Evolutionary conservation across 2,329 filamentous ascomycete genomes (phyloP), one percentile per base, ranked within the genome.

Genomic region (Hirsutella thompsonii): DNA sequence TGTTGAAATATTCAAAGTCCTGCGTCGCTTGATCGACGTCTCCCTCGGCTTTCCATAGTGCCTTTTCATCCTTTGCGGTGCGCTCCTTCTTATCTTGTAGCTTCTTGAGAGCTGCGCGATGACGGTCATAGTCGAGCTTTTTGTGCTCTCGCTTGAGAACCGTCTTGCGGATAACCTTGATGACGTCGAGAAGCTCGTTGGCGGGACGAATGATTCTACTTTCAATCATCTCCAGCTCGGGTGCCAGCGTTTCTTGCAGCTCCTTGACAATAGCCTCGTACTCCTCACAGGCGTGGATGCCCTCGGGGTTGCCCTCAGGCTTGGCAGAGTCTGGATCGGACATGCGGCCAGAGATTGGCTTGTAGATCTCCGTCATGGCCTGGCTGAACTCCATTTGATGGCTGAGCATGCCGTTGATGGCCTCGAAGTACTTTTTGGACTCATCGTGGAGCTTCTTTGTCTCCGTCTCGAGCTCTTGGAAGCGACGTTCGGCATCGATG

Each of bases 351-450:
- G 90, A 95, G 54, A 98, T 98, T 51, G 92, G 92, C 61, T 94
- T 94, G 72, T 98, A 98, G 55, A 98, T 83, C 63, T 98, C 92
- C 48, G 83, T 82, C 69, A 94, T 90, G 50, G 89, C 86, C 66
- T 94, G 79, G 53, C 90, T 94, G 68, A 98, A 98, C 60, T 94
- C 90, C 64, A 98, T 96, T 68, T 98, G 92, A 66, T 96, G 89
- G 57, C 71, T 77, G 55, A 98, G 76, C 92, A 98, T 98, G 70
- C 83, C 85, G 67, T 96, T 95, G 67, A 98, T 95, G 58, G 92
- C 86, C 41, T 94, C 81, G 55, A 94, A 95, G 64, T 98, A 98
- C 67, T 94, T 95, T 62, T 89, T 84, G 42, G 87, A 94, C 64
- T 96, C 90, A 68, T 94, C 87, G 65, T 96, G 90, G 23, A 95